These are phyloP conservation scores for Croton setiger DNA, from an alignment of 441 rosid species.

Conservation along the genomic window DNA sequence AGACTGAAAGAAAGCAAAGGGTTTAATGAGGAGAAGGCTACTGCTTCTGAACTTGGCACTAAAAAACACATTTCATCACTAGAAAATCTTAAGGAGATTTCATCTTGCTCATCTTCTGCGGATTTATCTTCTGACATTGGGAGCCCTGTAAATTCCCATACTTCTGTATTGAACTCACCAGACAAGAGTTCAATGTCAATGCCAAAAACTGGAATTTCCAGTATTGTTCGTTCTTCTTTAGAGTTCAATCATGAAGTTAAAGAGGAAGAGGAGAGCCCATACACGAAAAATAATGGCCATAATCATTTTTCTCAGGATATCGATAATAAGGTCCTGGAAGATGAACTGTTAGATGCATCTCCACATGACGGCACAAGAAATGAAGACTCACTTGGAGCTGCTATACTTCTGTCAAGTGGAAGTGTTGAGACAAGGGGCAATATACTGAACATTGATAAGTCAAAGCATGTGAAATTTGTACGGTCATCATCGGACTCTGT, in stretches of 20 bases:
- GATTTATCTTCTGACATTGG: conserved; percentile 47
- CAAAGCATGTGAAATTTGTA: conserved; percentile 71
- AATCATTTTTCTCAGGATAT: conserved; percentile 27
- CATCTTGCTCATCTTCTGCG: conserved; percentile 44
- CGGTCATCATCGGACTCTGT: conserved; percentile 55
- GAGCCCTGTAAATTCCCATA: conserved; percentile 36
- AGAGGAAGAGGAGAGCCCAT: conserved; percentile 26
- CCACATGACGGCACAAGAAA: conserved; percentile 23
- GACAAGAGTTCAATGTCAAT: conserved; percentile 25
- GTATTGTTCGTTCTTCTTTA: conserved; percentile 28
- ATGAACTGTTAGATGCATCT: conserved; percentile 24
- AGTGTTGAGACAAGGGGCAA: conserved; percentile 30
- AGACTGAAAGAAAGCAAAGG: conserved; percentile 11
- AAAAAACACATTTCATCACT: conserved; percentile 21
- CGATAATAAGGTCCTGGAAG: conserved; percentile 24
- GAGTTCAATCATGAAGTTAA: conserved; percentile 22
- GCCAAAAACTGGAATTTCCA: conserved; percentile 19
- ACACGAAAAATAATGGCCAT: conserved; percentile 15
- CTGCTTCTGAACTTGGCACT: conserved; percentile 27
- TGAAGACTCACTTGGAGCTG: conserved; percentile 21
- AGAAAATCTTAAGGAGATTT: conserved; percentile 31
- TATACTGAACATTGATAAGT: conserved; percentile 37
- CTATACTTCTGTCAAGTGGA: conserved; percentile 26
- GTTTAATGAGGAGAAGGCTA: conserved; percentile 21
- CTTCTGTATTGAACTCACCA: conserved; percentile 30